Conservation (phyloP, 1,284 basidiomycete species). For the Puccinia brachypodii region DNA sequence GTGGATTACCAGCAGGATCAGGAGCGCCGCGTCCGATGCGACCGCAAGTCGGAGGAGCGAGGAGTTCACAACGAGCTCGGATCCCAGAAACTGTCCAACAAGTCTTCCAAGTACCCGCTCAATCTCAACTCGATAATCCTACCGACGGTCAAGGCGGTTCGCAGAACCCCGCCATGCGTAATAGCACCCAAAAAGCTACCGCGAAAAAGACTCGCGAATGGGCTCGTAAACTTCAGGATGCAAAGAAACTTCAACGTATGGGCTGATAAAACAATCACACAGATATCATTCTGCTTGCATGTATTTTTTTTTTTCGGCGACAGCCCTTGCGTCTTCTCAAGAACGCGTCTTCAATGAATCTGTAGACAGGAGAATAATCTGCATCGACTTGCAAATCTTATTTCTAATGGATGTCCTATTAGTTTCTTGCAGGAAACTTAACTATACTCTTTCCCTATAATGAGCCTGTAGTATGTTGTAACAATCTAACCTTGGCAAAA, state of each 20-base stretch:
- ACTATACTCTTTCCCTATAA: not conserved
- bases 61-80: constrained; percentile 8
- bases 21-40: not conserved
- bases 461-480: constrained; percentile 15
- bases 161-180: constrained; percentile 29
- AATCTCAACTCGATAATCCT: constrained; percentile 1
- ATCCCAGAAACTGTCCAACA: constrained; percentile 43
- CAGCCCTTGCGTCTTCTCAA: too few species aligned
- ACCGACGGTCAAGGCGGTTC: constrained; percentile 4
- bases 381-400: not conserved
- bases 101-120: constrained; percentile 21
- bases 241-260: constrained; percentile 36
- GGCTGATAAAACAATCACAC: constrained; percentile 13
- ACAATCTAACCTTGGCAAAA: not conserved
- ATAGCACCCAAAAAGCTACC: constrained; percentile 43
- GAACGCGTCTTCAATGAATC: not conserved
- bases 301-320: too few species aligned
- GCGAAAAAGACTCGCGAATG: constrained; percentile 44
- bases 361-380: not conserved
- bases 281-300: not conserved
- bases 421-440: not conserved
- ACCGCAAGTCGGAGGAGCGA: not conserved
- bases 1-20: not conserved
- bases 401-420: not conserved
- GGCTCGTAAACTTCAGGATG: constrained; percentile 35